Base-by-base conservation (phyloP, 2,329 filamentous ascomycete species). In the Calonectria hawksworthii region DNA sequence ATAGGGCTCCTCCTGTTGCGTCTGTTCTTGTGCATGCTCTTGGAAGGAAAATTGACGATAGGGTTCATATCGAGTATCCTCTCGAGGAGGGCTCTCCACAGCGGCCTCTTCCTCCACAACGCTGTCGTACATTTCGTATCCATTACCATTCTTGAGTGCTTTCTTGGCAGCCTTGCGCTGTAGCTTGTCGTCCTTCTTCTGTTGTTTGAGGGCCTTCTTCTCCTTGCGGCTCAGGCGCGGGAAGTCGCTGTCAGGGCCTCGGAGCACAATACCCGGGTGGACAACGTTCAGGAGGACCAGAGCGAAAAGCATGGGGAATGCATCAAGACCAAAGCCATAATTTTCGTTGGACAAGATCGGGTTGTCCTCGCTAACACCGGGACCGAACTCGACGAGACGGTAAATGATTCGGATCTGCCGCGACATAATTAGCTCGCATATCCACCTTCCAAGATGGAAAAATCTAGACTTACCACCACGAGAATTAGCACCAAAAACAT, bases 371-470 rank as follows among this genome's bases (percentile, higher is more conserved):
- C 83, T 82, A 26, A 88, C 79, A 14, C 89, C 89, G 5, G 85
- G 83, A 0, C 86, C 85, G 78, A 90, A 93, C 80, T 93, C 91
- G 68, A 86, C 82, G 2, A 94, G 85, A 36, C 91, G 90, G 83
- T 89, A 94, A 76, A 92, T 88, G 80, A 93, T 92, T 41, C 92
- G 89, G 34, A 88, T 81, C 86, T 90, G 66, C 9, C 21, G 26
- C 51, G 18, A 66, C 72, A 26, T 26, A 21, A 47, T 77, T 67
- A 63, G 77, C 72, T 44, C 11, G 32, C 54, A 71, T 11, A 28
- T 34, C 41, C 47, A 23, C 11, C 23, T 34, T 34, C 41, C 8
- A 21, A 14, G 7, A 61, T 3, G 44, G 18, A 28, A 28, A 10
- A n/a, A 11, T 26, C 4, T 18, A 41, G 26, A 77, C 84, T 81